Base-by-base conservation (phyloP, 139 green algal genomes). In the Tetradesmus lagerheimii region DNA sequence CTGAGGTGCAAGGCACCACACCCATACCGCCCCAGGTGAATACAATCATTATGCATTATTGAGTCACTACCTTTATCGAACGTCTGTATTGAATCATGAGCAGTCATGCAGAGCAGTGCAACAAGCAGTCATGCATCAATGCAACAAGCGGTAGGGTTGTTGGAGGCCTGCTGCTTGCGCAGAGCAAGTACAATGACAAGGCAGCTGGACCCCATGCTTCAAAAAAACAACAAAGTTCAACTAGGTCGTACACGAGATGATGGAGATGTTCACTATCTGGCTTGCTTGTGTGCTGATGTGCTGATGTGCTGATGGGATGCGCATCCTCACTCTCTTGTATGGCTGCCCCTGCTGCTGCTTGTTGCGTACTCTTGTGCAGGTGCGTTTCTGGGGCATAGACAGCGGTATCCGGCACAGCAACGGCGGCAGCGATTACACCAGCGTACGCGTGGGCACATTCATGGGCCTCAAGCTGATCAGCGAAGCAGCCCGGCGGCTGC, bases 341-440 rank as follows among this genome's bases (percentile, higher is more conserved):
- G n/a, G 4, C 67, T 8, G 39, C n/a, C 16, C 8, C 34, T 45
- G 2, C 4, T 15, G 4, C 38, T 47, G 27, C 34, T 14, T 37
- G 25, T 45, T 27, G 41, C 11, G 39, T 66, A 4, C 25, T 47
- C 15, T 8, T 50, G 50, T 92, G 6, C 83, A 91, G 82, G 35
- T 97, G 3, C 67, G 71, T 2, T 92, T 99, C 53, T 98, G 95
- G 95, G 98, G 95, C 39, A 87, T 99, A 6, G 97, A 99, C 92
- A 98, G 95, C 5, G 98, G 97, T 41, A 96, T 97, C 71, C 80
- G 93, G 20, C 98, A 99, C 94, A 95, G 87, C 38, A 96, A 99
- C 67, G 95, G 96, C 4, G 98, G 96, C 34, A 91, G 93, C 0
- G 96, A 98, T 90, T 99, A 99, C 87, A 93, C 92, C 31, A 93